Percentiles rank a stretch among this genome's conserved stretches.
These are phyloP conservation scores for Mycena capillaripes DNA, from an alignment of 768 basidiomycete genomes.

Conservation along the genomic window DNA sequence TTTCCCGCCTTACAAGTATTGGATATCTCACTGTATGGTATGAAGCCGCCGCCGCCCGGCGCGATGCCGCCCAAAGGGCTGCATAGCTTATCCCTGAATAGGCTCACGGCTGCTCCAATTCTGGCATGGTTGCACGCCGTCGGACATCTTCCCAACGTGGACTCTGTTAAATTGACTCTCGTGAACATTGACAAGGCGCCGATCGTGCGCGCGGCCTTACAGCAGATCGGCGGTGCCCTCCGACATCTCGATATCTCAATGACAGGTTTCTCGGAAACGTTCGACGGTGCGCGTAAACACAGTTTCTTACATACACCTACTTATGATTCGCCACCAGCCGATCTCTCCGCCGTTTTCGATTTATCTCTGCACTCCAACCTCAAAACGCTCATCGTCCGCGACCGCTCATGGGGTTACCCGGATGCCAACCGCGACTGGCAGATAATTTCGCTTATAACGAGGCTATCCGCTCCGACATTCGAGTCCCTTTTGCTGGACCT, in stretches of 20 bases:
- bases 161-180: background rate
- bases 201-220: background rate
- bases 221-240: background rate
- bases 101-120: background rate
- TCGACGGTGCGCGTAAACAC: background rate
- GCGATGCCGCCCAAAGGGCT: background rate
- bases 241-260: background rate
- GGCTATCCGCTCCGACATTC: too few species aligned
- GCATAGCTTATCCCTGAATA: background rate
- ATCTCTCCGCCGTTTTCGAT: too few species aligned
- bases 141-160: background rate
- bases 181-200: background rate
- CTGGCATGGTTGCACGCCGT: background rate
- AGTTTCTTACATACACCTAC: too few species aligned
- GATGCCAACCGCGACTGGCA: too few species aligned
- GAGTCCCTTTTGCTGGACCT: too few species aligned
- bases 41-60: background rate
- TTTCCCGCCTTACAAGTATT: background rate
- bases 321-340: too few species aligned
- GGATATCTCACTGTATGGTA: too few species aligned
- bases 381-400: background rate
- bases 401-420: too few species aligned
- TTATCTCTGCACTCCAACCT: background rate
- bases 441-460: too few species aligned
- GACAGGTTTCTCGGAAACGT: too few species aligned